A percentile compares a stretch with the other conserved stretches of the same genome.
phyloP scores from a whole-genome alignment of 164 flowering plant species.

The Saururus chinensis region DNA sequence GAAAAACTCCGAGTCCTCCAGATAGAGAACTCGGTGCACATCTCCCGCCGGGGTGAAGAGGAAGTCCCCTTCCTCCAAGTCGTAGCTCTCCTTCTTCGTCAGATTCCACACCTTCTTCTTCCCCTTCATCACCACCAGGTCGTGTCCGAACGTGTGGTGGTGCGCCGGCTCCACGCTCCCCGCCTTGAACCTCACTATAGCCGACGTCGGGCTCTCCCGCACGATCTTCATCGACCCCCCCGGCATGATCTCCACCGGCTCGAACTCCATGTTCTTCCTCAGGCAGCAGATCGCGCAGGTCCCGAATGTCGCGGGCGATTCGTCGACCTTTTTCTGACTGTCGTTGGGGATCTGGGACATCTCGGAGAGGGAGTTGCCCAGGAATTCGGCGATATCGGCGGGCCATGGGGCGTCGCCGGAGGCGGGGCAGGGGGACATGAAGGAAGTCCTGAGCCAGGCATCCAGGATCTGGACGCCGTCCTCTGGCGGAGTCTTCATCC shows the following conservation, averaged over 20 bases:
- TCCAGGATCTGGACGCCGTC: slow-evolving; percentile 50
- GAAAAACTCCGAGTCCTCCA: slow-evolving; percentile 87
- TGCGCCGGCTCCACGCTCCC: slow-evolving; percentile 96
- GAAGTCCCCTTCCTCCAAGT: slow-evolving; percentile 63
- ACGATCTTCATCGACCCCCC: slow-evolving; percentile 86
- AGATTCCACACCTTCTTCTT: slow-evolving; percentile 84
- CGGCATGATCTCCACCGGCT: slow-evolving; percentile 59
- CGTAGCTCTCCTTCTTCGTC: slow-evolving; percentile 50
- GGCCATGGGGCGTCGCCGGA: slow-evolving; percentile 59
- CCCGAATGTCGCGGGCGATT: not conserved
- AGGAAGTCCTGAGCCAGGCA: slow-evolving; percentile 70
- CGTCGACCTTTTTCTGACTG: too few species aligned
- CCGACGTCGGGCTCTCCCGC: slow-evolving; percentile 81
- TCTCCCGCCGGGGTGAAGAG: slow-evolving; percentile 81
- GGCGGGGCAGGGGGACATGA: slow-evolving; percentile 87
- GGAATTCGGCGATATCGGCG: slow-evolving; percentile 35
- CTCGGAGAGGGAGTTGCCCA: slow-evolving; percentile 47
- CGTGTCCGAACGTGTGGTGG: slow-evolving; percentile 89
- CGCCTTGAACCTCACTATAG: slow-evolving; percentile 66
- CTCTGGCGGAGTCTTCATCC: slow-evolving; percentile 48
- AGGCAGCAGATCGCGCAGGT: slow-evolving; percentile 50
- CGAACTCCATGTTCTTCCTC: slow-evolving; percentile 40
- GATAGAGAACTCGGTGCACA: slow-evolving; percentile 79
- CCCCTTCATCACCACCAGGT: slow-evolving; percentile 75
- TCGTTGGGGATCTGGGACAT: slow-evolving; percentile 37